These are phyloP conservation scores for Trichoderma koningii DNA, from an alignment of 2,329 filamentous ascomycete species.

Conservation along the genomic window DNA sequence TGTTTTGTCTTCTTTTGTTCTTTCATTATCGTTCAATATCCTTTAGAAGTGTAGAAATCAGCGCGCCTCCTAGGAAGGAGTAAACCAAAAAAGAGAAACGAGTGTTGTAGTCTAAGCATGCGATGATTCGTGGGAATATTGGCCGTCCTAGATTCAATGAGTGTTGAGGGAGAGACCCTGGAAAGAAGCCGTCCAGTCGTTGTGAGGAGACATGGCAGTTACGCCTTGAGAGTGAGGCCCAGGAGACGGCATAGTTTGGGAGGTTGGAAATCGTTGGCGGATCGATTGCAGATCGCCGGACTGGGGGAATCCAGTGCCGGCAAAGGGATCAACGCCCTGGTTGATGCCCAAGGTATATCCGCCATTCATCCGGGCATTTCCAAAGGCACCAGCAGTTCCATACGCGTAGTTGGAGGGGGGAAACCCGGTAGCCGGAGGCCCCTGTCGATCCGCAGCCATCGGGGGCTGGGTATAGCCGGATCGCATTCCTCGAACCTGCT, in stretches of 20 bases:
- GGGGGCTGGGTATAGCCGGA: conserved; percentile 45
- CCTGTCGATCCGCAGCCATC: conserved; percentile 47
- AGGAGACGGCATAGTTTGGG: conserved; percentile 42
- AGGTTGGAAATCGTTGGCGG: conserved; percentile 51
- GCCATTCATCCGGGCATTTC: conserved; percentile 37
- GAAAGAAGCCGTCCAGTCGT: conserved; percentile 65
- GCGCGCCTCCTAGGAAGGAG: background rate
- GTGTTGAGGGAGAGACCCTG: conserved; percentile 73
- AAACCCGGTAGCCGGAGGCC: conserved; percentile 42
- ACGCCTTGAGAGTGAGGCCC: conserved; percentile 43
- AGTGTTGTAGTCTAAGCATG: conserved; percentile 25
- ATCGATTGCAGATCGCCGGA: conserved; percentile 49
- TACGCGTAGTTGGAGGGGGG: conserved; percentile 43
- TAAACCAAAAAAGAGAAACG: background rate
- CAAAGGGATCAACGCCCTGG: conserved; percentile 37
- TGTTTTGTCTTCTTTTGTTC: conserved; percentile 27
- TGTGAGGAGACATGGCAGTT: conserved; percentile 48
- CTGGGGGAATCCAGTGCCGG: conserved; percentile 40
- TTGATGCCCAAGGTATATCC: conserved; percentile 37
- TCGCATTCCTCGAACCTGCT: conserved; percentile 48
- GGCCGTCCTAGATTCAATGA: conserved; percentile 42
- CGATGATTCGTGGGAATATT: conserved; percentile 4
- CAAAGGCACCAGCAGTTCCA: conserved; percentile 39
- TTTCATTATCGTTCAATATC: conserved; percentile 22
- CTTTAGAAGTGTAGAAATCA: conserved; percentile 11